Conservation (phyloP, 2,329 filamentous ascomycete genomes). For the Aspergillus pseudoviridinutans region DNA sequence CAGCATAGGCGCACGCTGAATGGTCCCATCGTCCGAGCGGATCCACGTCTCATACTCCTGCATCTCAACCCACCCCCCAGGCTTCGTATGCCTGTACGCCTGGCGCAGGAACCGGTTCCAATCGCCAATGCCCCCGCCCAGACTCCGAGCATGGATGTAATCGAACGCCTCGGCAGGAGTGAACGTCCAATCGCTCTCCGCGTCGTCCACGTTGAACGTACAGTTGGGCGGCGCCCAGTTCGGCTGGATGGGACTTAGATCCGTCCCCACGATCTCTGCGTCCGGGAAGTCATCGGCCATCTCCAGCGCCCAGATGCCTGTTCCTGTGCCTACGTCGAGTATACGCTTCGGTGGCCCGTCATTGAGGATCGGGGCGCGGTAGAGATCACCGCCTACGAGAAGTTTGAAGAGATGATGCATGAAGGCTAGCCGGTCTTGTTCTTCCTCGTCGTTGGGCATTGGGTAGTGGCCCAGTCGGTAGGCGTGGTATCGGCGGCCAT, state of each 20-base stretch:
- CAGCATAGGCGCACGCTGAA: conserved; percentile 19
- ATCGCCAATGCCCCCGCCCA: conserved; percentile 36
- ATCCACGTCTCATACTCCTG: conserved; percentile 30
- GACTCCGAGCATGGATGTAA: conserved; percentile 35
- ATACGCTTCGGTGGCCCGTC: conserved; percentile 18
- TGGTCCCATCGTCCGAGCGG: conserved; percentile 31
- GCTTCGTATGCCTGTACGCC: conserved; percentile 29
- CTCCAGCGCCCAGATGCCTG: conserved; percentile 39
- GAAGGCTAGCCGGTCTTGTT: conserved; percentile 41
- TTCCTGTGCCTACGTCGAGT: conserved; percentile 33
- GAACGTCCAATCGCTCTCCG: conserved; percentile 39
- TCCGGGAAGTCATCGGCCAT: conserved; percentile 39
- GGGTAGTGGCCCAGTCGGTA: conserved; percentile 41
- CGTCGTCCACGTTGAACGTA: conserved; percentile 46
- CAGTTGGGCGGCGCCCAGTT: conserved; percentile 48
- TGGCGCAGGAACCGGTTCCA: conserved; percentile 29
- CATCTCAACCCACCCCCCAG: conserved; percentile 35
- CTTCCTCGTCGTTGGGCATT: conserved; percentile 43
- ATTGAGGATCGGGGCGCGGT: conserved; percentile 34
- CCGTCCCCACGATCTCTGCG: conserved; percentile 34
- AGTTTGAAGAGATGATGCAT: conserved; percentile 39
- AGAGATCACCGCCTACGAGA: conserved; percentile 33
- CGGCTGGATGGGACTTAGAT: conserved; percentile 34
- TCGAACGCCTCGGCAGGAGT: conserved; percentile 36
- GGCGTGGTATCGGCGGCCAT: conserved; percentile 43